These are phyloP conservation scores for Monoraphidium neglectum DNA, from an alignment of 139 green algal species.

Conservation along the genomic window DNA sequence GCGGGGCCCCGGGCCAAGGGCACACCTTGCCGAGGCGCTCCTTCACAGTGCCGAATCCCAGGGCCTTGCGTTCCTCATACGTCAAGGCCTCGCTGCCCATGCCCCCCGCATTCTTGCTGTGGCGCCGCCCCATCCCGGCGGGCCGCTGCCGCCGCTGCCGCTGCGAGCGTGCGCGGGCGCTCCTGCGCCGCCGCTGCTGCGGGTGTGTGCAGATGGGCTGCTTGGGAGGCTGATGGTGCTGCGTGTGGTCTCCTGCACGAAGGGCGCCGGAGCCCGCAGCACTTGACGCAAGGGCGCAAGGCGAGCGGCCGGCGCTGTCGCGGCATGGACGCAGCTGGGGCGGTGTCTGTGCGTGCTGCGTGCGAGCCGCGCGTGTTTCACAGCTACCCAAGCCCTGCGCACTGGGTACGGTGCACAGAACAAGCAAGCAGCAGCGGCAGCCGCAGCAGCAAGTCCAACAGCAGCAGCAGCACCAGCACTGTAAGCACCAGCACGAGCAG, in stretches of 20 bases:
- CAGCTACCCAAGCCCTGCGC: too few species aligned
- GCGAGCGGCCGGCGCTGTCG: background rate
- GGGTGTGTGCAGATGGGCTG: background rate
- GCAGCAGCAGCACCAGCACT: too few species aligned
- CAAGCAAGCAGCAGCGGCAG: too few species aligned
- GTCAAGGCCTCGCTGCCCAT: conserved; percentile 85
- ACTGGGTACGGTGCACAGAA: too few species aligned
- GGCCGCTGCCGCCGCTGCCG: background rate
- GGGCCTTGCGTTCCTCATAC: conserved; percentile 78
- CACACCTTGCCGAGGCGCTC: conserved; percentile 90
- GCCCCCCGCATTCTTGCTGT: conserved; percentile 93
- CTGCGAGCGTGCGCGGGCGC: too few species aligned
- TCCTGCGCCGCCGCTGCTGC: too few species aligned
- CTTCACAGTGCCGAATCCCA: conserved; percentile 86
- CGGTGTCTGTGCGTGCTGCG: too few species aligned
- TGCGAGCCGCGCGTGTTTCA: too few species aligned
- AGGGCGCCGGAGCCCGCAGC: background rate
- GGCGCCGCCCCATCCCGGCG: conserved; percentile 68
- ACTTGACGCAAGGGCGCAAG: background rate
- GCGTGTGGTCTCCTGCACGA: background rate
- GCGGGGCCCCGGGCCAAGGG: background rate
- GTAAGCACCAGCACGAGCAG: too few species aligned
- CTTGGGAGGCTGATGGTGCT: background rate
- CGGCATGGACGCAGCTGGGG: too few species aligned
- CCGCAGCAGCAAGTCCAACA: too few species aligned